Conservation (phyloP, 306 rosid genomes). For the Vigna mungo region DNA sequence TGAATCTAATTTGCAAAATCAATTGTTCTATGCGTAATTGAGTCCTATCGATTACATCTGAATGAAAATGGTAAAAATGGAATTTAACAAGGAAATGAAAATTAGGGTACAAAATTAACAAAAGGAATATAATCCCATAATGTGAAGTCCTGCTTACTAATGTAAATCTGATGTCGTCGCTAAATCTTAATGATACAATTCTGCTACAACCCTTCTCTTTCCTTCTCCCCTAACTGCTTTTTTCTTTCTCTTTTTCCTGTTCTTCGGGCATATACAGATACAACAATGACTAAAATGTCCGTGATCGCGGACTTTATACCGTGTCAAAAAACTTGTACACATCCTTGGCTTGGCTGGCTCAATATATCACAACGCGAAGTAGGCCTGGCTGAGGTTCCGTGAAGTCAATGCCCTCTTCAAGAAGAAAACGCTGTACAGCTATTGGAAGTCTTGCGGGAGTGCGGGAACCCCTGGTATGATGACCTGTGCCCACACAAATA, state of each 20-base stretch:
- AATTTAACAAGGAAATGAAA: conserved; percentile 50
- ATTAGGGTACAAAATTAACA: conserved; percentile 69
- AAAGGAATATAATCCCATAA: conserved; percentile 47
- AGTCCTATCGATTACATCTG: conserved; percentile 68
- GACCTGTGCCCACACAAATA: conserved; percentile 87
- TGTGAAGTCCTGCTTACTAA: conserved; percentile 51
- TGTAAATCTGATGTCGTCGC: conserved; percentile 50
- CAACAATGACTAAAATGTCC: conserved; percentile 58
- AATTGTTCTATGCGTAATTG: conserved; percentile 57
- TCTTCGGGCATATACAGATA: conserved; percentile 56
- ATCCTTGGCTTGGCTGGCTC: conserved; percentile 50
- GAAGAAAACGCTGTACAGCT: conserved; percentile 80
- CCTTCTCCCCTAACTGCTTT: conserved; percentile 9
- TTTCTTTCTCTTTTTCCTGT: neutral
- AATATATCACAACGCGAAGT: conserved; percentile 77
- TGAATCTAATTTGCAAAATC: conserved; percentile 41
- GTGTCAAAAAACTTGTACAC: conserved; percentile 66
- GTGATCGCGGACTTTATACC: conserved; percentile 42
- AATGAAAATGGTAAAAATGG: conserved; percentile 33
- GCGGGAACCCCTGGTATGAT: conserved; percentile 85
- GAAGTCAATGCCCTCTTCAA: conserved; percentile 82
- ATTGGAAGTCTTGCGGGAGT: conserved; percentile 78
- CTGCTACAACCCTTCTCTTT: conserved; percentile 48
- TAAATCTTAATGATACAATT: conserved; percentile 61
- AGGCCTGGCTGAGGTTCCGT: conserved; percentile 85